phyloP scores from a whole-genome alignment of 78 protist species.

The Dictyostelium firmibasis region DNA sequence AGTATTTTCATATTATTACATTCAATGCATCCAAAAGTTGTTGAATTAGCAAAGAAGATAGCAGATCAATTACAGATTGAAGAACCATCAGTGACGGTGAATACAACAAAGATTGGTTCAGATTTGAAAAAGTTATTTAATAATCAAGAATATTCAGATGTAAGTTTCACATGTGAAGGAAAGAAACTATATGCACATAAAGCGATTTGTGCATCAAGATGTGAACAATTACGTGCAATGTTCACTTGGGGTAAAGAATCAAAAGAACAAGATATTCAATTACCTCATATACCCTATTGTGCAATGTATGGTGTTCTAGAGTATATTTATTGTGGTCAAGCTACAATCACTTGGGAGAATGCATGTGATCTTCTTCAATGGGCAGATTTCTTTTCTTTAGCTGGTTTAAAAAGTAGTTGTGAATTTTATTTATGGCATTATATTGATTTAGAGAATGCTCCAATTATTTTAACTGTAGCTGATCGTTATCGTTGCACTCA shows the following conservation, averaged over 20 bases:
- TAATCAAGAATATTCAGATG: conserved; percentile 63
- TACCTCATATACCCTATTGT: conserved; percentile 62
- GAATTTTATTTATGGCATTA: conserved; percentile 76
- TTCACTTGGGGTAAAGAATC: conserved; percentile 76
- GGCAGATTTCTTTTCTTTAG: conserved; percentile 61
- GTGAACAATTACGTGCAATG: conserved; percentile 71
- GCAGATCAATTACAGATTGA: conserved; percentile 77
- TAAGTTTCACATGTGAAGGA: conserved; percentile 57
- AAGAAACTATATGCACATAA: conserved; percentile 74
- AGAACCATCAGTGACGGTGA: conserved; percentile 76
- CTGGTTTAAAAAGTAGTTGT: conserved; percentile 68
- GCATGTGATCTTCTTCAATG: conserved; percentile 71
- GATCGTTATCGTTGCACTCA: conserved; percentile 66
- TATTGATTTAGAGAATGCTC: conserved; percentile 75
- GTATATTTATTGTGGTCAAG: conserved; percentile 66
- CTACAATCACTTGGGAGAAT: conserved; percentile 62
- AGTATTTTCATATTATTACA: conserved; percentile 50
- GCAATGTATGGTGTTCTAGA: conserved; percentile 75
- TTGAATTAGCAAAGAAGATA: conserved; percentile 57
- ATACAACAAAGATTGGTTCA: conserved; percentile 68
- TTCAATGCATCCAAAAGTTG: conserved; percentile 58
- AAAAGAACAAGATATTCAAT: conserved; percentile 40
- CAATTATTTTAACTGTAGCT: conserved; percentile 62
- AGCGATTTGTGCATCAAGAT: conserved; percentile 70
- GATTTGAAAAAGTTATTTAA: conserved; percentile 62